These are phyloP conservation scores for Beta vulgaris DNA, from an alignment of 148 eudicot species.

Conservation along the genomic window DNA sequence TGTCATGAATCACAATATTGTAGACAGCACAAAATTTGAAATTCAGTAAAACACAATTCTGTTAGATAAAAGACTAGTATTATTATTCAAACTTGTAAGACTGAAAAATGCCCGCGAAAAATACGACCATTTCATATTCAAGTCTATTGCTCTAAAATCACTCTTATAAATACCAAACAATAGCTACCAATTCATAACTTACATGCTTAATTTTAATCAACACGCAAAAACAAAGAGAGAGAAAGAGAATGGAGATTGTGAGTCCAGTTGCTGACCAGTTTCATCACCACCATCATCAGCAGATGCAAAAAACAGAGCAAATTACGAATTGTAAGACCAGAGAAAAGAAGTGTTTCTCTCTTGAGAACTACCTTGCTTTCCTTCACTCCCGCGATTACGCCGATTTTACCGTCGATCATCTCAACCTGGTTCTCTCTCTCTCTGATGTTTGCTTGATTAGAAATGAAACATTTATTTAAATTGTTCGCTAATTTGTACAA, in stretches of 20 bases:
- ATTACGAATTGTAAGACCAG: neutral
- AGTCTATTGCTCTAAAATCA: neutral
- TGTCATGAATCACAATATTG: too few species aligned
- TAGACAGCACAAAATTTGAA: too few species aligned
- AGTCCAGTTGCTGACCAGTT: neutral
- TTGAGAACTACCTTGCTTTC: conserved; percentile 40
- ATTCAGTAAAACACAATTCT: too few species aligned
- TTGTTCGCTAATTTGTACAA: neutral
- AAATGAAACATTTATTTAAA: neutral
- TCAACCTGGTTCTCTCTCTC: conserved; percentile 29
- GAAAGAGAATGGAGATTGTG: conserved; percentile 7
- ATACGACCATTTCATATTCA: neutral
- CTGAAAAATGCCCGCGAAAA: neutral
- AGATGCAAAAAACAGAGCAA: neutral
- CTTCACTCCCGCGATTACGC: conserved; percentile 19
- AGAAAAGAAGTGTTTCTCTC: conserved; percentile 16
- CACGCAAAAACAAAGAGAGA: neutral
- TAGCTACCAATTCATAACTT: neutral
- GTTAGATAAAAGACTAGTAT: too few species aligned
- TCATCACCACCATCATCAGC: neutral
- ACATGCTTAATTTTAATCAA: neutral
- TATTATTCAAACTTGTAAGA: too few species aligned
- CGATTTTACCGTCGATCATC: conserved; percentile 22
- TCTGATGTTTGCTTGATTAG: too few species aligned
- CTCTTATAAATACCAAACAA: neutral